These are phyloP conservation scores for Solidago caesia DNA, from an alignment of 129 eudicot species.

Conservation along the genomic window DNA sequence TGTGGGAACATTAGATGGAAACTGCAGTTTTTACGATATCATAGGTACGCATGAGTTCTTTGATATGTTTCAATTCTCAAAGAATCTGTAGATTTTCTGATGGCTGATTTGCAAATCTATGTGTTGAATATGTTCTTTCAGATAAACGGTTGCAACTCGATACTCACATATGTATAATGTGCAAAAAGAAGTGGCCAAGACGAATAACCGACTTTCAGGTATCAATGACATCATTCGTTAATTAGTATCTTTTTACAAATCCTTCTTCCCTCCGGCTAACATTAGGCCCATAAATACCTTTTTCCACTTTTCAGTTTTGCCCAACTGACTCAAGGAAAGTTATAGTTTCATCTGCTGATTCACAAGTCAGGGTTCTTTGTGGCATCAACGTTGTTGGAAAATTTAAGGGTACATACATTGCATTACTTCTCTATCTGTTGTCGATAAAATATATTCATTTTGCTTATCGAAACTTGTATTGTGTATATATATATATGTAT, in stretches of 20 bases:
- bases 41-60: conserved; percentile 19
- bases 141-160: conserved; percentile 29
- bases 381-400: conserved; percentile 61
- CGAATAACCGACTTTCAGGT: conserved; percentile 39
- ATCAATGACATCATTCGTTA: background rate
- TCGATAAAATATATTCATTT: background rate
- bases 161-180: conserved; percentile 22
- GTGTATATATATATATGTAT: background rate
- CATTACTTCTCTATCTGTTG: background rate
- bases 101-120: background rate
- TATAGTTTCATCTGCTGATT: conserved; percentile 81
- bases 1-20: conserved; percentile 41
- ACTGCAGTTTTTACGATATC: conserved; percentile 38
- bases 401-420: conserved; percentile 49
- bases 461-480: background rate
- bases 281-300: background rate
- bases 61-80: background rate
- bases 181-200: conserved; percentile 34
- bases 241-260: background rate
- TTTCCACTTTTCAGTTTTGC: conserved; percentile 47
- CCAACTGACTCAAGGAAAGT: conserved; percentile 68
- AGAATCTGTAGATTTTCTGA: background rate
- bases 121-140: conserved; percentile 5
- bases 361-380: conserved; percentile 67
- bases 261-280: no score